phyloP scores from a whole-genome alignment of 2,329 filamentous ascomycete genomes.

The Incumbomyces delicatus region DNA sequence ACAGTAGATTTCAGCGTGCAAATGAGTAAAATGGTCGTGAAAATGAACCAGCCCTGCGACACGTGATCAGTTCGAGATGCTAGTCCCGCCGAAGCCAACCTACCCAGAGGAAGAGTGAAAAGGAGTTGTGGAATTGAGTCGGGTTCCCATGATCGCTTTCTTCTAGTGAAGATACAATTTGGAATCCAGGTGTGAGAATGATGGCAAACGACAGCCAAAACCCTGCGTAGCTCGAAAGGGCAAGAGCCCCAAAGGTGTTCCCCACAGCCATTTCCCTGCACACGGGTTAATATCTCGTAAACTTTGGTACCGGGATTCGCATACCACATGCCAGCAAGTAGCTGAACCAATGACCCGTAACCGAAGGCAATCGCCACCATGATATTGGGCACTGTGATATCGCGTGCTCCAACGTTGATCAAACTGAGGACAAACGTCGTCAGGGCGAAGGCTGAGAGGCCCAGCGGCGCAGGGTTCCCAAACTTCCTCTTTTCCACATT shows the following conservation, averaged over 20 bases:
- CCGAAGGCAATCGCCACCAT: slow-evolving; percentile 60
- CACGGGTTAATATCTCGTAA: no score
- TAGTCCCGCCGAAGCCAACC: slow-evolving; percentile 11
- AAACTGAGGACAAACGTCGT: slow-evolving; percentile 71
- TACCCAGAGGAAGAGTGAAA: slow-evolving; percentile 64
- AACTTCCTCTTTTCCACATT: slow-evolving; percentile 58
- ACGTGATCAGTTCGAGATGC: no score
- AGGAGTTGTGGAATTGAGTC: slow-evolving; percentile 46
- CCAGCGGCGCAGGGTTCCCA: slow-evolving; percentile 69
- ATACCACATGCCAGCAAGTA: slow-evolving; percentile 79
- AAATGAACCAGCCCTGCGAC: slow-evolving; percentile 65
- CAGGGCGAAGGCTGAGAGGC: slow-evolving; percentile 68
- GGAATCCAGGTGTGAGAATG: slow-evolving; percentile 59
- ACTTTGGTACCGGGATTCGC: slow-evolving; percentile 17
- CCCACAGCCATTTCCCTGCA: slow-evolving; percentile 74
- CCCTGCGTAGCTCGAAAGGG: slow-evolving; percentile 69
- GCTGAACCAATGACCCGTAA: slow-evolving; percentile 69
- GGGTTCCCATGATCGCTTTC: slow-evolving; percentile 15
- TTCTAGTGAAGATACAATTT: slow-evolving; percentile 43
- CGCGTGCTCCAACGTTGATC: slow-evolving; percentile 60
- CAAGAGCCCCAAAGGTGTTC: slow-evolving; percentile 77
- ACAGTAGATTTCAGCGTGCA: slow-evolving; percentile 68
- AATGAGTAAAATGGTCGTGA: slow-evolving; percentile 63
- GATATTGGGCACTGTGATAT: slow-evolving; percentile 53
- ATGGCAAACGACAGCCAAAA: slow-evolving; percentile 74